Base-by-base conservation (phyloP, 2,329 filamentous ascomycete species). In the Colletotrichum brevisporum region DNA sequence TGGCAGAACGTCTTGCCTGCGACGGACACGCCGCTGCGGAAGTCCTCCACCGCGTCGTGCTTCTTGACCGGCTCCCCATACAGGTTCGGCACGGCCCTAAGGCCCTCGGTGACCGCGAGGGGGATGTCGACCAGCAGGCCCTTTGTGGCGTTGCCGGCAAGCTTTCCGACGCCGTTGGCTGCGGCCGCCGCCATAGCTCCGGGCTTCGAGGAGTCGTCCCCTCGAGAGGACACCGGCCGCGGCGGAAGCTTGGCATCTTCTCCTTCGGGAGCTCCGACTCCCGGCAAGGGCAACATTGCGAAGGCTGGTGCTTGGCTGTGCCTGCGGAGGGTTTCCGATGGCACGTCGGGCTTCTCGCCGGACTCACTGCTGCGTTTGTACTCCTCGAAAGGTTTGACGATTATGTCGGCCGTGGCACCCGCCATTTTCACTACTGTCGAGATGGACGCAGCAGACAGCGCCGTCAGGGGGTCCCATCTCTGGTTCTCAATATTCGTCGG, bases 91-190 rank as follows among this genome's bases (percentile, higher is more conserved):
- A 72, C 71, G 1, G 69, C 71, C n/a, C 72, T 62, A 21, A 72
- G 50, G 9, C 71, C 72, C 41, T 73, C 71, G 2, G 71, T 71
- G 21, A 68, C 71, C 1, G 71, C 72, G 15, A 73, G 52, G 2
- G 71, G 72, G 0, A 73, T 71, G 24, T 70, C 69, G 2, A 73
- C 71, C 4, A 92, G 91, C 0, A 89, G 86, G 70, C 89, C 89
- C 54, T 92, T 80, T 0, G 88, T 83, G 31, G 89, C 88, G 45
- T 86, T 86, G 8, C 63, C 60, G 16, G 90, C 84, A 21, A 93
- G 18, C 88, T 82, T 4, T 87, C 87, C 70, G 87, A 88, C 0
- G 85, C 85, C 2, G 89, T 86, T n/a, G 73, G 73, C 13, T 76
- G 76, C 2, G 70, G 73, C 9, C 74, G 15, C 56, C 74, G 78